A percentile compares a stretch with the other conserved stretches of the same genome.
These are phyloP conservation scores for Colletotrichum chrysophilum DNA, from an alignment of 2,329 filamentous ascomycete genomes.

Conservation along the genomic window DNA sequence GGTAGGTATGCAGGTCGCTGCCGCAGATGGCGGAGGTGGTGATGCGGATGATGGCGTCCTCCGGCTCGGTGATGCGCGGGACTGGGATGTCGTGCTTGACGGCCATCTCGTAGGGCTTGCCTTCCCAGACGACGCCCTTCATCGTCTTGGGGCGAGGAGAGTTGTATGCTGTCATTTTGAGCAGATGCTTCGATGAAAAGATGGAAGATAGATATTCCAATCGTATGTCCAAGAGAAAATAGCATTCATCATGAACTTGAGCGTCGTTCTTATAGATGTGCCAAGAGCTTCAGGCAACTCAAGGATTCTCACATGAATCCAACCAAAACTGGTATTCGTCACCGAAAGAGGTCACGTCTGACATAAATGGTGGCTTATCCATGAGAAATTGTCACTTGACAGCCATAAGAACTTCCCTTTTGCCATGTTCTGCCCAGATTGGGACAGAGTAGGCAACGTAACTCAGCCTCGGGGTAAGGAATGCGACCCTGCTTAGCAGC, in stretches of 20 bases:
- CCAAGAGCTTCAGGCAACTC: not conserved
- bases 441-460: not conserved
- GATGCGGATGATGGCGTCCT: constrained; percentile 40
- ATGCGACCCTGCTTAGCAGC: not conserved
- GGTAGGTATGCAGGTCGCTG: constrained; percentile 38
- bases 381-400: not conserved
- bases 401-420: not conserved
- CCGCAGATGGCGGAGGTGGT: constrained; percentile 39
- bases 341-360: not conserved
- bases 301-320: not conserved
- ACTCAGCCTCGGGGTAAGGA: not conserved
- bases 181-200: not conserved
- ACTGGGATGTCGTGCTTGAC: constrained; percentile 21
- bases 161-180: not conserved
- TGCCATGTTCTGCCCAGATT: not conserved
- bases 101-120: constrained; percentile 20
- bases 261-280: not conserved
- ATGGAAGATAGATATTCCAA: not conserved
- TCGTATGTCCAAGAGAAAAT: not conserved
- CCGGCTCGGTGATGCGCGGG: constrained; percentile 19
- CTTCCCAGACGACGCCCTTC: constrained; percentile 26
- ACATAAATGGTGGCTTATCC: not conserved
- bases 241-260: not conserved
- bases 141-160: not conserved
- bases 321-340: rapidly evolving